Evolutionary conservation across 306 rosid species (phyloP).

Genomic region (Fagus crenata): DNA sequence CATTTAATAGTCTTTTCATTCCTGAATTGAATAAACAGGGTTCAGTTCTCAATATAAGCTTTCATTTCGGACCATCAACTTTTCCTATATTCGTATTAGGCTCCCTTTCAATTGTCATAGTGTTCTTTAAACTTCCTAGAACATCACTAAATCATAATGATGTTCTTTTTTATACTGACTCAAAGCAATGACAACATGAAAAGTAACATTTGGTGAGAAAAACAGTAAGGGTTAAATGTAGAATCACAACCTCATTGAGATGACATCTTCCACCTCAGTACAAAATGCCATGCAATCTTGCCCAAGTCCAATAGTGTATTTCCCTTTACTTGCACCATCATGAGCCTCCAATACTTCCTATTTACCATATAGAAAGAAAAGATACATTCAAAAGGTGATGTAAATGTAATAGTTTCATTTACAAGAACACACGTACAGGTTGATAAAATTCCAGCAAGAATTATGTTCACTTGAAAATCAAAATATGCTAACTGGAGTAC

Average conservation of each 20-base stretch:
- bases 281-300: constrained; percentile 99
- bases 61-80: constrained; percentile 19
- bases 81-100: neutral
- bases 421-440: constrained; percentile 3
- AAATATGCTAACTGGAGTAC: neutral
- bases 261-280: constrained; percentile 89
- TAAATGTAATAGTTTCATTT: constrained; percentile 9
- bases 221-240: constrained; percentile 14
- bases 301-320: constrained; percentile 95
- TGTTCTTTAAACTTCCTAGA: constrained; percentile 12
- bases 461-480: neutral
- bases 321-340: constrained; percentile 96
- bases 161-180: neutral
- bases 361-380: constrained; percentile 17
- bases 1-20: neutral
- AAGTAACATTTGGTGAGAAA: constrained; percentile 10
- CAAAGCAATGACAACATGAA: constrained; percentile 2
- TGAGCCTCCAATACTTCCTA: constrained; percentile 95
- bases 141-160: constrained; percentile 5
- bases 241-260: constrained; percentile 84
- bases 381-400: constrained; percentile 15
- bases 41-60: neutral
- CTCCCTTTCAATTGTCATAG: constrained; percentile 1
- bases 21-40: constrained; percentile 13
- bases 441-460: neutral